These are phyloP conservation scores for Pseudognaphalium luteoalbum DNA, from an alignment of 129 eudicot genomes.

Conservation along the genomic window DNA sequence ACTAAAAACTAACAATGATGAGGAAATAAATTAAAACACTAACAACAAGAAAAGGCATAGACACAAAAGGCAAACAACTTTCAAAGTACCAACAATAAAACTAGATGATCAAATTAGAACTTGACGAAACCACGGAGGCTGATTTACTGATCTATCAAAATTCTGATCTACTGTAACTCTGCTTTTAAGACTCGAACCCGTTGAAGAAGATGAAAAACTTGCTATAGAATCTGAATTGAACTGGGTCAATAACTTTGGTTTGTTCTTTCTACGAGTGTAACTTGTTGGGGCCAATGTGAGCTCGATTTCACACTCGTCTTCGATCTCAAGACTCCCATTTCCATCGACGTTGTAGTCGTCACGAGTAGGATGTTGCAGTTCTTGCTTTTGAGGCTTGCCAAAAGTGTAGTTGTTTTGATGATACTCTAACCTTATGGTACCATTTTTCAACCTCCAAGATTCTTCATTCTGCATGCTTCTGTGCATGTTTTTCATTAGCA, in stretches of 20 bases:
- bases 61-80: too few species aligned
- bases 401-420: slow-evolving; percentile 18
- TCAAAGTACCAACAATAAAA: neutral
- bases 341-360: neutral
- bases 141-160: slow-evolving; percentile 23
- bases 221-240: slow-evolving; percentile 26
- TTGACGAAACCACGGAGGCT: slow-evolving; percentile 22
- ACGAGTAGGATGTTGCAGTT: neutral
- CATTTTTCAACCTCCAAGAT: slow-evolving; percentile 24
- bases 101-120: slow-evolving; percentile 17
- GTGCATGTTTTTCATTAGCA: slow-evolving; percentile 36
- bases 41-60: neutral
- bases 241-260: neutral
- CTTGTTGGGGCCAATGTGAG: slow-evolving; percentile 38
- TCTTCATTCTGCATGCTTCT: slow-evolving; percentile 32
- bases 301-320: slow-evolving; percentile 35
- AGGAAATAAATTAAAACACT: neutral
- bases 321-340: slow-evolving; percentile 20
- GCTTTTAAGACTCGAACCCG: slow-evolving; percentile 24
- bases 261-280: slow-evolving; percentile 19
- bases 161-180: slow-evolving; percentile 19
- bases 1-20: neutral
- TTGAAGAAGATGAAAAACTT: slow-evolving; percentile 36
- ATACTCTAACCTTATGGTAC: slow-evolving; percentile 1
- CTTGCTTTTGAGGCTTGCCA: slow-evolving; percentile 6